Percentiles rank a stretch among this genome's conserved stretches.
Evolutionary conservation across 2,329 filamentous ascomycete genomes (phyloP).

Genomic region (Nannizzia gypsea): DNA sequence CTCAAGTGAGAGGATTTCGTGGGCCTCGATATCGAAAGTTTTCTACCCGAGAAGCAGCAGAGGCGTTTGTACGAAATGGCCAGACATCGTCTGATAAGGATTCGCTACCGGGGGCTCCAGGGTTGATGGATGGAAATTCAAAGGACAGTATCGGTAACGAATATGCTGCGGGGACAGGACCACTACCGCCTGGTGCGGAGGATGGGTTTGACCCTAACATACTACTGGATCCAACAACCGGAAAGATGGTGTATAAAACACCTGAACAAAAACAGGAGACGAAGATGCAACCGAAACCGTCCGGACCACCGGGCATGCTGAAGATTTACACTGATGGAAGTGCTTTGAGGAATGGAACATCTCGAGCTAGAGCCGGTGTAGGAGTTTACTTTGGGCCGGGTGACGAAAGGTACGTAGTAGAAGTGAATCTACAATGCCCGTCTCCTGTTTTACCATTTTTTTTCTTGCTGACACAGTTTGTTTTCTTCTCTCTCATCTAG

Average conservation of each 20-base stretch:
- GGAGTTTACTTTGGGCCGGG: constrained; percentile 54
- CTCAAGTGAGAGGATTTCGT: constrained; percentile 62
- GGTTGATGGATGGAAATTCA: constrained; percentile 31
- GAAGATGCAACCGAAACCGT: constrained; percentile 33
- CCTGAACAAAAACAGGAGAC: constrained; percentile 38
- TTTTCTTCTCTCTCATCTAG: constrained; percentile 17
- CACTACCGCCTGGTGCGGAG: constrained; percentile 44
- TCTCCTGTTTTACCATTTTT: constrained; percentile 3
- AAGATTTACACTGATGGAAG: constrained; percentile 55
- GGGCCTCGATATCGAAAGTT: constrained; percentile 60
- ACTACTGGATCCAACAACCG: constrained; percentile 42
- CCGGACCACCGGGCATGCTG: constrained; percentile 39
- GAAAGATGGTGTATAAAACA: constrained; percentile 45
- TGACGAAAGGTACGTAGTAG: constrained; percentile 40
- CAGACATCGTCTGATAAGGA: constrained; percentile 5
- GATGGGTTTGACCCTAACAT: constrained; percentile 52
- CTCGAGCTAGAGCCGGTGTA: constrained; percentile 46
- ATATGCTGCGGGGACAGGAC: constrained; percentile 43
- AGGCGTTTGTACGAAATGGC: constrained; percentile 53
- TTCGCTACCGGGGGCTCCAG: constrained; percentile 19
- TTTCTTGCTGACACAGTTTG: constrained; percentile 17
- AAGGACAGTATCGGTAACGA: constrained; percentile 34
- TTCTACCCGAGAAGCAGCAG: constrained; percentile 56
- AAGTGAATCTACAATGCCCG: constrained; percentile 8
- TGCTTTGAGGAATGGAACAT: constrained; percentile 46